These are phyloP conservation scores for Penicillium verhagenii DNA, from an alignment of 495 filamentous ascomycete species.

Conservation along the genomic window DNA sequence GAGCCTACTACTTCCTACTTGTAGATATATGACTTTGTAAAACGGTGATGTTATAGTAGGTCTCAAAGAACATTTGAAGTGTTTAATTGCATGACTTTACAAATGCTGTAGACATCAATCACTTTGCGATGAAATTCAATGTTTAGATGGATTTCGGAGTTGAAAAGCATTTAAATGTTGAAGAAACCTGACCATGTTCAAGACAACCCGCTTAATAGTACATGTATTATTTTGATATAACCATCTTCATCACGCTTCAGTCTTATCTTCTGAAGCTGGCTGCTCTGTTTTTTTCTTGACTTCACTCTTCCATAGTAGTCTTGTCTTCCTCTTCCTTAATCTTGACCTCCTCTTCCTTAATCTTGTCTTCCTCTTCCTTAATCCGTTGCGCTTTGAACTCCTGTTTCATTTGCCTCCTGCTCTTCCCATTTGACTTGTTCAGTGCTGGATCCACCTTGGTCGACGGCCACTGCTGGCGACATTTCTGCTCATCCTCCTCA, in stretches of 20 bases:
- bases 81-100: too few species aligned
- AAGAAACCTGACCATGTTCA: not conserved
- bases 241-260: conserved; percentile 14
- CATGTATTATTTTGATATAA: conserved; percentile 10
- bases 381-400: conserved; percentile 24
- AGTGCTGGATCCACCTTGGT: conserved; percentile 19
- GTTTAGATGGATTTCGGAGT: not conserved
- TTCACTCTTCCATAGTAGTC: too few species aligned
- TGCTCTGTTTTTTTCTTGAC: conserved; percentile 20
- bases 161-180: too few species aligned
- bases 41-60: not conserved
- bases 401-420: conserved; percentile 53
- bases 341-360: conserved; percentile 48
- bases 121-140: too few species aligned
- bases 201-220: conserved; percentile 6
- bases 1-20: not conserved
- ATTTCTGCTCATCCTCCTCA: conserved; percentile 74
- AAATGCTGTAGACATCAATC: too few species aligned
- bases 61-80: too few species aligned
- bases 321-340: conserved; percentile 45
- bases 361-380: conserved; percentile 46
- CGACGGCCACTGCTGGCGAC: conserved; percentile 59
- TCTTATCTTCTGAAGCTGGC: conserved; percentile 5
- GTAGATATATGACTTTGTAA: not conserved
- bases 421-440: conserved; percentile 33